Conservation (phyloP, 371 early-diverging fungal genomes). For the Mucor ambiguus region DNA sequence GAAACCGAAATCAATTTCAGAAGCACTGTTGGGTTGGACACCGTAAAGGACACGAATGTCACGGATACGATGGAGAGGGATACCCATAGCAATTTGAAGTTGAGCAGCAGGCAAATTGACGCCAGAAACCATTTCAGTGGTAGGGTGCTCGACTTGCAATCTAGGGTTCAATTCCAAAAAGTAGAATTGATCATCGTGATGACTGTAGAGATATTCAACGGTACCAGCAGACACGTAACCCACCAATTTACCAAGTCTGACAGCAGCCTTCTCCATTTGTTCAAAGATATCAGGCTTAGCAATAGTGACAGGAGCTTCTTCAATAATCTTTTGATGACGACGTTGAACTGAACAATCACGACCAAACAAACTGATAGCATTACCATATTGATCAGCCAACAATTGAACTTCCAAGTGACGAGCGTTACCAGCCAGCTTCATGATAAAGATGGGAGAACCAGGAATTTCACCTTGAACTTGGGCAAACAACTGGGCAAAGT, state of each 20-base stretch:
- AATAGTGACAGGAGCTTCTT: conserved; percentile 95
- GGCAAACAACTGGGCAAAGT: conserved; percentile 79
- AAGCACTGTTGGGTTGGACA: conserved; percentile 75
- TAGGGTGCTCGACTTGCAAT: conserved; percentile 99
- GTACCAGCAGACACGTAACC: conserved; percentile 98
- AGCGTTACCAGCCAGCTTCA: conserved; percentile 94
- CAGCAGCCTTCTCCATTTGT: conserved; percentile 97
- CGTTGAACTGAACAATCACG: conserved; percentile 99
- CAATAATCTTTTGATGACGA: conserved; percentile 96
- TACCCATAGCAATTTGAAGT: conserved; percentile 98
- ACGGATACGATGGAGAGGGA: conserved; percentile 90
- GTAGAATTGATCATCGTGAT: conserved; percentile 85
- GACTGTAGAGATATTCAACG: conserved; percentile 96
- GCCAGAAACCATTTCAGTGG: conserved; percentile 98
- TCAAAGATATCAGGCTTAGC: conserved; percentile 83
- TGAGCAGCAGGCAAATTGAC: conserved; percentile 98
- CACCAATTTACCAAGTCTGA: conserved; percentile 90
- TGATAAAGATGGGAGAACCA: conserved; percentile 96
- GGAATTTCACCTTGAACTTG: conserved; percentile 95
- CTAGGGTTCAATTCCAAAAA: conserved; percentile 99
- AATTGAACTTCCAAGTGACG: conserved; percentile 99
- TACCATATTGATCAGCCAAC: conserved; percentile 95
- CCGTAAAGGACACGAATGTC: conserved; percentile 97
- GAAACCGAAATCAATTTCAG: conserved; percentile 95
- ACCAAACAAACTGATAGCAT: conserved; percentile 97